Evolutionary conservation across 345 rosid species (phyloP).

Genomic region (Clarkia xantiana): DNA sequence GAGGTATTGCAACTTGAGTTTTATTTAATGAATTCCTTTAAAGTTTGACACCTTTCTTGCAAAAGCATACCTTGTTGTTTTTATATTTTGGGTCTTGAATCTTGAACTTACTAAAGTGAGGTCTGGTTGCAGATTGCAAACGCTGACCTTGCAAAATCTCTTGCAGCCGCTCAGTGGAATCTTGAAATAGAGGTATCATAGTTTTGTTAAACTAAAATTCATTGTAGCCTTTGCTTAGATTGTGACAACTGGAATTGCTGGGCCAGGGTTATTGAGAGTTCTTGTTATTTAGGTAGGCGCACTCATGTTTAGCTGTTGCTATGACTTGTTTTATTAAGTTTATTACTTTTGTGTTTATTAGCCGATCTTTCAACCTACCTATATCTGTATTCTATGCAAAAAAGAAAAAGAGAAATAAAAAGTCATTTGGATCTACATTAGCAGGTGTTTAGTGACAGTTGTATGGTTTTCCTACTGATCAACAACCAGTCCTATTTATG

Average conservation of each 20-base stretch:
- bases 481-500: too few relatives aligned
- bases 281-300: too few relatives aligned
- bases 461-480: too few relatives aligned
- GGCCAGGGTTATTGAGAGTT: too few relatives aligned
- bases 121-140: constrained; percentile 53
- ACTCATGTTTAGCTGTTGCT: not conserved
- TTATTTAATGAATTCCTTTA: constrained; percentile 1
- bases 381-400: too few relatives aligned
- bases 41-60: not conserved
- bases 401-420: too few relatives aligned
- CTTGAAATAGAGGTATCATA: constrained; percentile 72
- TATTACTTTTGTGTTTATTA: too few relatives aligned
- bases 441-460: too few relatives aligned
- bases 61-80: not conserved
- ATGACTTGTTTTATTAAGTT: not conserved
- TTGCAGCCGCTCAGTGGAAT: constrained; percentile 73
- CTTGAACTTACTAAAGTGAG: constrained; percentile 1
- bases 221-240: not conserved
- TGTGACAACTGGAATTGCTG: too few relatives aligned
- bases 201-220: constrained; percentile 1
- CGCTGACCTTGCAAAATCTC: constrained; percentile 76
- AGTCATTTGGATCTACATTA: too few relatives aligned
- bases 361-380: too few relatives aligned
- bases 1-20: constrained; percentile 40
- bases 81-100: not conserved